These are phyloP conservation scores for Phytophthora pinifolia DNA, from an alignment of 352 stramenopile species.

Conservation along the genomic window DNA sequence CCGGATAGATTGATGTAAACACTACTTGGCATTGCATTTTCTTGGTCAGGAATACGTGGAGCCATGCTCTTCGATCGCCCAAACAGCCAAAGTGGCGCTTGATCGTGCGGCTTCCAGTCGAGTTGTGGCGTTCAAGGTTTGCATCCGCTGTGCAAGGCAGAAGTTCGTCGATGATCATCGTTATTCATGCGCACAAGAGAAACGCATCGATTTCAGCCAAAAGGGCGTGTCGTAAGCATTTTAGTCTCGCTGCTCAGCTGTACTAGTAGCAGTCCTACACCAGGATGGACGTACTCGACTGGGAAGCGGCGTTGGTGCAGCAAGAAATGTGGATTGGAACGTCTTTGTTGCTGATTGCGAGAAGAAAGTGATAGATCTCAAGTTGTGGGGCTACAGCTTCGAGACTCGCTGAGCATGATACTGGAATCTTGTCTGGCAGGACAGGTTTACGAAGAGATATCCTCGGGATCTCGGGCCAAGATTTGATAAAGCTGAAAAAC, in stretches of 20 bases:
- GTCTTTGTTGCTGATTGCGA: not conserved
- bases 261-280: not conserved
- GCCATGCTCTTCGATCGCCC: not conserved
- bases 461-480: conserved; percentile 1
- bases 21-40: not conserved
- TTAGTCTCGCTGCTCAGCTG: too few species aligned
- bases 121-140: conserved; percentile 4
- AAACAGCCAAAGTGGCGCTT: not conserved
- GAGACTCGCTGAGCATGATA: too few species aligned
- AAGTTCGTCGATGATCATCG: conserved; percentile 13
- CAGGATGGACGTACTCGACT: conserved; percentile 1
- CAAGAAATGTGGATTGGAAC: too few species aligned
- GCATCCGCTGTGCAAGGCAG: not conserved
- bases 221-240: not conserved
- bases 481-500: conserved; percentile 6
- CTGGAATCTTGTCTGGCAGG: too few species aligned
- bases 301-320: not conserved
- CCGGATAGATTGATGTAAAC: not conserved
- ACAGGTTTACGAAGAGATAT: too few species aligned
- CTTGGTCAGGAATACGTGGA: conserved; percentile 1
- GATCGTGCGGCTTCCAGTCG: not conserved
- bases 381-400: too few species aligned
- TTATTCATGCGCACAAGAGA: conserved; percentile 6
- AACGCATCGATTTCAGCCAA: conserved; percentile 3
- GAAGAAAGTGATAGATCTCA: too few species aligned